These are phyloP conservation scores for Cercophora scortea DNA, from an alignment of 495 filamentous ascomycete genomes.

Conservation along the genomic window DNA sequence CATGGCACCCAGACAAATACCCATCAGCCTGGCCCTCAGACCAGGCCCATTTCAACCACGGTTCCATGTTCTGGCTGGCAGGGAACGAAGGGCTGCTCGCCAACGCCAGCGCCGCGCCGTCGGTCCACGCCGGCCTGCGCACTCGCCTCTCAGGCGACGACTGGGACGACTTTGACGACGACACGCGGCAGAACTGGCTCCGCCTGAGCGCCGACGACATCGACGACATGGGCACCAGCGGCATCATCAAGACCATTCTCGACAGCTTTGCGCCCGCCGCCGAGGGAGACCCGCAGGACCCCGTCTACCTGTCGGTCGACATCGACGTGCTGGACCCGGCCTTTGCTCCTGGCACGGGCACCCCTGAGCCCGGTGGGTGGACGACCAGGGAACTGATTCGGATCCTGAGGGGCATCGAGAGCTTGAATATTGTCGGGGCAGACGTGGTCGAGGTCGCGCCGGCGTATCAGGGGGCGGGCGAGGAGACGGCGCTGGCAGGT, in stretches of 20 bases:
- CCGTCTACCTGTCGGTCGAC: conserved; percentile 66
- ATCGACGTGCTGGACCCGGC: conserved; percentile 71
- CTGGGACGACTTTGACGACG: conserved; percentile 59
- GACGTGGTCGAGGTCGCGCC: conserved; percentile 84
- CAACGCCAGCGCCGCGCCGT: conserved; percentile 49
- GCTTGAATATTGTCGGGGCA: conserved; percentile 62
- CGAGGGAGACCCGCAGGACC: conserved; percentile 29
- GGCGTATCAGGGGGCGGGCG: conserved; percentile 74
- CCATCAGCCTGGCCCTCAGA: conserved; percentile 62
- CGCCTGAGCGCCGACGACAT: conserved; percentile 63
- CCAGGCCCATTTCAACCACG: conserved; percentile 73
- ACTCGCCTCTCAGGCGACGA: conserved; percentile 61
- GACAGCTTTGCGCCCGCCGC: conserved; percentile 5
- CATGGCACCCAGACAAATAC: conserved; percentile 77
- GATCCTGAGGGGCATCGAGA: conserved; percentile 61
- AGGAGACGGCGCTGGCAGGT: conserved; percentile 78
- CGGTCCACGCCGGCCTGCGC: conserved; percentile 70
- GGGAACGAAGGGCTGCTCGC: conserved; percentile 64
- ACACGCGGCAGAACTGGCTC: conserved; percentile 55
- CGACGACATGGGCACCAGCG: conserved; percentile 54
- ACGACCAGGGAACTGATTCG: conserved; percentile 64
- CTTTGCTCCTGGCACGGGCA: conserved; percentile 64
- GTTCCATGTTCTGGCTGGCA: conserved; percentile 79
- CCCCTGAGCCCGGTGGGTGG: conserved; percentile 69
- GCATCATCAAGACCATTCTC: conserved; percentile 52